Conservation (phyloP, 768 basidiomycete genomes). For the Paxillus rubicundulus region DNA sequence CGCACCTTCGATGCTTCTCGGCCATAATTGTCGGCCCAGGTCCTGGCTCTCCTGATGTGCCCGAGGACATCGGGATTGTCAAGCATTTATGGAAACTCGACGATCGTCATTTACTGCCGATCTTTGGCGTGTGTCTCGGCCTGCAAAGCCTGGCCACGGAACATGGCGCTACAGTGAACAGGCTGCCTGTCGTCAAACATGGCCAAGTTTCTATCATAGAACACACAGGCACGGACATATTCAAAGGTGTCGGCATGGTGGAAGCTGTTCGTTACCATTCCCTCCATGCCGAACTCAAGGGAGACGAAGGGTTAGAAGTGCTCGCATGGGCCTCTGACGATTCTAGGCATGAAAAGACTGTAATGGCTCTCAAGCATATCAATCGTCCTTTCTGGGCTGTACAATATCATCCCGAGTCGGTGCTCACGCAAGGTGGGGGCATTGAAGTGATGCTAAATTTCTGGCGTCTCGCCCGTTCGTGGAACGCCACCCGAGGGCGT, state of each 20-base stretch:
- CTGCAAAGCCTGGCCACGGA: conserved; percentile 72
- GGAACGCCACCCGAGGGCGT: conserved; percentile 46
- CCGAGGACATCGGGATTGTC: conserved; percentile 65
- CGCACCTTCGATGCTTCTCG: conserved; percentile 58
- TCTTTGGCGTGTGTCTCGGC: conserved; percentile 84
- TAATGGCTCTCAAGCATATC: conserved; percentile 72
- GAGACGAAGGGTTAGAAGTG: conserved; percentile 51
- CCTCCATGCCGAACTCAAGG: conserved; percentile 55
- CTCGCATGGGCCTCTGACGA: conserved; percentile 74
- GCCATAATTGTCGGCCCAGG: conserved; percentile 77
- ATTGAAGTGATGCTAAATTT: conserved; percentile 70
- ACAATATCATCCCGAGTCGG: conserved; percentile 87
- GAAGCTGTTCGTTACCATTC: conserved; percentile 80
- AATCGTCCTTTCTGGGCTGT: conserved; percentile 80
- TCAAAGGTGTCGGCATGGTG: conserved; percentile 51
- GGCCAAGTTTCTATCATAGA: conserved; percentile 67
- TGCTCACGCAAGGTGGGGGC: conserved; percentile 68
- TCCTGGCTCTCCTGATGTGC: conserved; percentile 69
- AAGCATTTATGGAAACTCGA: conserved; percentile 66
- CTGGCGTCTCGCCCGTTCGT: conserved; percentile 63
- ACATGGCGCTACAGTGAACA: conserved; percentile 57
- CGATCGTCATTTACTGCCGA: conserved; percentile 52
- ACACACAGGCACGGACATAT: conserved; percentile 60
- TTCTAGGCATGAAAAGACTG: conserved; percentile 60
- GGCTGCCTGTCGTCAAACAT: conserved; percentile 70